phyloP scores from a whole-genome alignment of 1,139 yeast genomes.

The Yamadazyma aaseri region DNA sequence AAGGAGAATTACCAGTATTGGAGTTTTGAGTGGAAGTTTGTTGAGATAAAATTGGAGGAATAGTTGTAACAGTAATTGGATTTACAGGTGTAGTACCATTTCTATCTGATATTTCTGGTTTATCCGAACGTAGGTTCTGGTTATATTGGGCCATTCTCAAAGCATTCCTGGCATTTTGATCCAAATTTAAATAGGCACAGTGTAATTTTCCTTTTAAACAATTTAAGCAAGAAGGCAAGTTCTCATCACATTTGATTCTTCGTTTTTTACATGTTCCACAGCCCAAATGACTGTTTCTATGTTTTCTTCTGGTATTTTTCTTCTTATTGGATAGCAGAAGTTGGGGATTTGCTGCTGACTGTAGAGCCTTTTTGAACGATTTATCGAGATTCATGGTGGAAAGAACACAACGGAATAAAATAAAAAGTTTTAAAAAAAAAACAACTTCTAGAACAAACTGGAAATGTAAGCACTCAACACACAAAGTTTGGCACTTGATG shows the following conservation, averaged over 20 bases:
- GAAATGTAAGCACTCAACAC: no score
- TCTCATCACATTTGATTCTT: conserved; percentile 67
- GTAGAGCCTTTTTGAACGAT: conserved; percentile 17
- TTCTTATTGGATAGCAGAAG: conserved; percentile 19
- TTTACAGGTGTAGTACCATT: no score
- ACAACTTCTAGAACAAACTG: no score
- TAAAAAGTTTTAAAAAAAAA: no score
- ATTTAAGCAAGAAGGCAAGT: conserved; percentile 58
- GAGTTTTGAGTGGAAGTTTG: background rate
- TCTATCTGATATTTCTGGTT: conserved; percentile 2
- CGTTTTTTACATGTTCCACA: conserved; percentile 69
- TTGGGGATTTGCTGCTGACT: conserved; percentile 17
- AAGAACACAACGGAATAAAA: no score
- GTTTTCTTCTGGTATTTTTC: conserved; percentile 57
- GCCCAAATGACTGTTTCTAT: conserved; percentile 61
- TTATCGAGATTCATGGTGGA: conserved; percentile 9
- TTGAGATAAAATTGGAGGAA: background rate
- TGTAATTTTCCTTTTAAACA: conserved; percentile 58
- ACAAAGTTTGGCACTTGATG: no score
- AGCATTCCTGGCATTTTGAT: conserved; percentile 50
- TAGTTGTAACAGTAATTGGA: background rate
- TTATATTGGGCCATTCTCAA: conserved; percentile 52
- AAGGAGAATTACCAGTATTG: background rate
- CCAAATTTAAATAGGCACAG: conserved; percentile 54
- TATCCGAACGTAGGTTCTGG: conserved; percentile 39